Conservation (phyloP, 2,329 filamentous ascomycete genomes). For the Pezicula rhizophila region DNA sequence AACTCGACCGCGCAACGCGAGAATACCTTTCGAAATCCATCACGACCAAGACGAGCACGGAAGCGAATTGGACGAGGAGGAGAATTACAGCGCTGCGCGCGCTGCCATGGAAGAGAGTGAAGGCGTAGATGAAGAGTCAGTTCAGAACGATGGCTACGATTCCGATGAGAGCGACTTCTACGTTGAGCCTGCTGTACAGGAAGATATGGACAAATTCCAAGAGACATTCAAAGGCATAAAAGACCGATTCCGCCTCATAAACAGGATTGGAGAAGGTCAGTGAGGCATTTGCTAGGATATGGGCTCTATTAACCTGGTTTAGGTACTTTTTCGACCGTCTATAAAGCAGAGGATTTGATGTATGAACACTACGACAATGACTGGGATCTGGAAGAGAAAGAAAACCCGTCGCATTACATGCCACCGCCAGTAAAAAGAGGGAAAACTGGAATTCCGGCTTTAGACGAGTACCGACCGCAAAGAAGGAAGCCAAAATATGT, state of each 20-base stretch:
- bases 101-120: slow-evolving; percentile 27
- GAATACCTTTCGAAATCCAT: slow-evolving; percentile 31
- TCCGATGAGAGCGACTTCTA: slow-evolving; percentile 53
- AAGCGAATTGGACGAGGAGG: slow-evolving; percentile 22
- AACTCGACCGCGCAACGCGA: slow-evolving; percentile 24
- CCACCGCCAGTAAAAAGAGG: slow-evolving; percentile 59
- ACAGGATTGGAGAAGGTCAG: slow-evolving; percentile 91
- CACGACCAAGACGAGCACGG: slow-evolving; percentile 20
- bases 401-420: slow-evolving; percentile 55
- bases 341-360: slow-evolving; percentile 91
- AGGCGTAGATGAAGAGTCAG: slow-evolving; percentile 15
- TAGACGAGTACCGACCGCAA: slow-evolving; percentile 26
- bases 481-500: slow-evolving; percentile 67
- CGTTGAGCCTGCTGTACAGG: slow-evolving; percentile 63
- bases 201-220: slow-evolving; percentile 84
- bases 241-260: slow-evolving; percentile 81
- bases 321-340: slow-evolving; percentile 98
- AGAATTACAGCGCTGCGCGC: slow-evolving; percentile 34
- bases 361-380: slow-evolving; percentile 80
- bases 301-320: slow-evolving; percentile 11
- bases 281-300: not conserved
- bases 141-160: slow-evolving; percentile 36
- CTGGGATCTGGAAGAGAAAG: slow-evolving; percentile 70
- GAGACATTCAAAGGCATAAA: slow-evolving; percentile 78
- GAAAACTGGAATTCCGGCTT: slow-evolving; percentile 32